phyloP scores from a whole-genome alignment of 805 yeast genomes.

The Sugiyamaella americana region DNA sequence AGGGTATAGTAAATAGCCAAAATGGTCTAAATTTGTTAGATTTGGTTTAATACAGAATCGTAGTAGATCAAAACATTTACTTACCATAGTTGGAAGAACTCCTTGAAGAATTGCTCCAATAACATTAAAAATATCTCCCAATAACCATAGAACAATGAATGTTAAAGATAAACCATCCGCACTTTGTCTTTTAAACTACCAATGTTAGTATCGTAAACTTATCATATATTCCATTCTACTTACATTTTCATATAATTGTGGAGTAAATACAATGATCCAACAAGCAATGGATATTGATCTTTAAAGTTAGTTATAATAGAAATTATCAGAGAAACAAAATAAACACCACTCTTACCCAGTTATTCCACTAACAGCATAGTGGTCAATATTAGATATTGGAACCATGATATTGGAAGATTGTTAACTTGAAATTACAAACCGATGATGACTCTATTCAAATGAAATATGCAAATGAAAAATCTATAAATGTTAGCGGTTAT shows the following conservation, averaged over 20 bases:
- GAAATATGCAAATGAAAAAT: too few species aligned
- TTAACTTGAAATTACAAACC: too few species aligned
- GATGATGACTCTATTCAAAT: too few species aligned
- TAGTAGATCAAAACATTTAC: too few species aligned
- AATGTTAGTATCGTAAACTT: neutral
- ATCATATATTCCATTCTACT: conserved; percentile 10
- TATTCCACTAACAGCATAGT: conserved; percentile 61
- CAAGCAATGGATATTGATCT: conserved; percentile 89
- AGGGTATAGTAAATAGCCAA: conserved; percentile 88
- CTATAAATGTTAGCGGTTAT: too few species aligned
- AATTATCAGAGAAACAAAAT: neutral
- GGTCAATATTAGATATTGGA: conserved; percentile 17
- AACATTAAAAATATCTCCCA: conserved; percentile 91
- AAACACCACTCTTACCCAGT: conserved; percentile 39
- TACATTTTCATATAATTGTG: conserved; percentile 85
- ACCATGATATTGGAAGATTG: too few species aligned
- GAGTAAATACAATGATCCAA: conserved; percentile 97
- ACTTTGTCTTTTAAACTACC: conserved; percentile 61
- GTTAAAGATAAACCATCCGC: conserved; percentile 85
- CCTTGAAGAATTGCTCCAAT: conserved; percentile 87
- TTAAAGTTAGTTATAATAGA: too few species aligned
- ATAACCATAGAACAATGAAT: conserved; percentile 85
- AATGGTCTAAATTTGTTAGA: conserved; percentile 39
- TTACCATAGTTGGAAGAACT: conserved; percentile 81
- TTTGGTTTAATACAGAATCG: too few species aligned